A percentile compares a stretch with the other conserved stretches of the same genome.
Conservation (phyloP, 2,329 filamentous ascomycete species). For the Botryotinia calthae region DNA sequence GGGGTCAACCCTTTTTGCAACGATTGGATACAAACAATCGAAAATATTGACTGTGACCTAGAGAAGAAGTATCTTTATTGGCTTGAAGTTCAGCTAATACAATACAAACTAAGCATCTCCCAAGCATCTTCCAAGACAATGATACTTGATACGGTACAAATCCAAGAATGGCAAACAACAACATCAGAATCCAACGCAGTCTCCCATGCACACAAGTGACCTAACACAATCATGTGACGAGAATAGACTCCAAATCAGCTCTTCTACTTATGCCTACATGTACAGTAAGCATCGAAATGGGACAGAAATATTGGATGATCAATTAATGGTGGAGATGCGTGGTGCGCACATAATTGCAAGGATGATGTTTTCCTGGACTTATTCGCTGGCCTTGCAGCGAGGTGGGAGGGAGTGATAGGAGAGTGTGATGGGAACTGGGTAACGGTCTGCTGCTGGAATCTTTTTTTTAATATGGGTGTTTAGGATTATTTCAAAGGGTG, state of each 20-base stretch:
- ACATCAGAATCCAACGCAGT: neutral
- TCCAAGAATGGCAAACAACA: neutral
- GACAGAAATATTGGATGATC: neutral
- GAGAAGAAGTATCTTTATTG: neutral
- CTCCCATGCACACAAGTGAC: neutral
- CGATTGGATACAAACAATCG: neutral
- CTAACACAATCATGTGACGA: slow-evolving; percentile 7
- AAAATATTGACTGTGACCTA: neutral
- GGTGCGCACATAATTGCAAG: neutral
- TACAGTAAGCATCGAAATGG: neutral
- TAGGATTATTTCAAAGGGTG: neutral
- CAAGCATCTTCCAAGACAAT: neutral
- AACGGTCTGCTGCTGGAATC: neutral
- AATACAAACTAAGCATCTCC: neutral
- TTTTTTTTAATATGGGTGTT: neutral
- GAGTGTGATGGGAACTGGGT: neutral
- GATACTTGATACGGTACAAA: neutral
- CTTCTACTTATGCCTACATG: neutral
- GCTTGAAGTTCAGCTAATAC: neutral
- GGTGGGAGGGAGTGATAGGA: neutral
- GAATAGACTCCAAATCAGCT: neutral
- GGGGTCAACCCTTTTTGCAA: neutral
- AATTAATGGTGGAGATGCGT: slow-evolving; percentile 1
- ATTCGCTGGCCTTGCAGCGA: slow-evolving; percentile 20
- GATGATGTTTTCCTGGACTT: slow-evolving; percentile 10